Percentiles rank a stretch among this genome's conserved stretches.
Conservation (phyloP, 1,284 basidiomycete genomes). For the Malassezia equina region DNA sequence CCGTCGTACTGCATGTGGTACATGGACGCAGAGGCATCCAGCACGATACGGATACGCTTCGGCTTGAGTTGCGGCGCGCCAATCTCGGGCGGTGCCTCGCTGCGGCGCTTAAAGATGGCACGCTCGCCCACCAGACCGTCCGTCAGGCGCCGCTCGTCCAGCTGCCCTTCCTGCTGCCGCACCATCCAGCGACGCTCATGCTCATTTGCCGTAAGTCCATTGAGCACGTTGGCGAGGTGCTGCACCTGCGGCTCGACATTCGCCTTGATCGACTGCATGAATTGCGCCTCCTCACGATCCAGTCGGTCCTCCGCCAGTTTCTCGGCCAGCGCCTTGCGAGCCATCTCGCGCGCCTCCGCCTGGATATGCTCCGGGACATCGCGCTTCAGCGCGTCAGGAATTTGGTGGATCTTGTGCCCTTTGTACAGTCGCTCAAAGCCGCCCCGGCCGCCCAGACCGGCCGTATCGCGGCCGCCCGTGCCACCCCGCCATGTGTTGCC, state of each 20-base stretch:
- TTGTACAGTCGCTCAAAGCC: slow-evolving; percentile 39
- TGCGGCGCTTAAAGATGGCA: slow-evolving; percentile 44
- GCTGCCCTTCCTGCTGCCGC: slow-evolving; percentile 48
- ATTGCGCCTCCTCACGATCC: slow-evolving; percentile 41
- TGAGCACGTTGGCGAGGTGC: slow-evolving; percentile 38
- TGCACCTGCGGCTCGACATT: slow-evolving; percentile 36
- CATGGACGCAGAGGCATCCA: slow-evolving; percentile 46
- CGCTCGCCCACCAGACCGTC: slow-evolving; percentile 49
- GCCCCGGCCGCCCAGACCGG: slow-evolving; percentile 46
- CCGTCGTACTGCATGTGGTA: slow-evolving; percentile 47
- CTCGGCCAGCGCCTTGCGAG: slow-evolving; percentile 43
- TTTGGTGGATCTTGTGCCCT: slow-evolving; percentile 46
- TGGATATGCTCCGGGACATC: slow-evolving; percentile 47
- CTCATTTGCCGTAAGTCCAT: slow-evolving; percentile 47
- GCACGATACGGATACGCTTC: slow-evolving; percentile 48
- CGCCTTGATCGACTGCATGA: slow-evolving; percentile 37
- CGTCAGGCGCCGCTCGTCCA: slow-evolving; percentile 46
- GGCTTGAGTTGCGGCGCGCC: slow-evolving; percentile 48
- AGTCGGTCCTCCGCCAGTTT: slow-evolving; percentile 45
- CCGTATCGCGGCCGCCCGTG: slow-evolving; percentile 47
- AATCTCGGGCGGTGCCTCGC: slow-evolving; percentile 41
- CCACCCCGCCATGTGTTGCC: slow-evolving; percentile 50
- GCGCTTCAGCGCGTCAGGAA: slow-evolving; percentile 42
- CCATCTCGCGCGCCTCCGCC: slow-evolving; percentile 48
- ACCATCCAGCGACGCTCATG: slow-evolving; percentile 48